Conservation (phyloP, 2,329 filamentous ascomycete genomes). For the Nannizziopsis arthrosporioides region DNA sequence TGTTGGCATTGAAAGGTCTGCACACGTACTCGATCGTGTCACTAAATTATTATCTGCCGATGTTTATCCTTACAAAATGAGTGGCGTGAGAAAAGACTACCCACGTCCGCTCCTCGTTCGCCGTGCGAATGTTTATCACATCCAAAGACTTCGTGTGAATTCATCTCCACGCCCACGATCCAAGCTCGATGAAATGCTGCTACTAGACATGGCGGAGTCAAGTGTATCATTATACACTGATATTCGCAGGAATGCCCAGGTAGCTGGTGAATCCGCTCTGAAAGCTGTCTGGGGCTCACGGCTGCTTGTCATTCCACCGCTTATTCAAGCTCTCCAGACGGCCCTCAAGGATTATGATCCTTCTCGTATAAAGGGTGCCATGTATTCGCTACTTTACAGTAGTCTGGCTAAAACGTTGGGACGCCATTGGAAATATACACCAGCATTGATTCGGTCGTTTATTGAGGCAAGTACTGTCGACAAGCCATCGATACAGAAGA, state of each 20-base stretch:
- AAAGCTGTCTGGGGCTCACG: slow-evolving; percentile 83
- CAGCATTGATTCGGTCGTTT: slow-evolving; percentile 77
- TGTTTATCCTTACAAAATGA: slow-evolving; percentile 86
- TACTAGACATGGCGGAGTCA: slow-evolving; percentile 80
- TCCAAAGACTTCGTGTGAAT: slow-evolving; percentile 89
- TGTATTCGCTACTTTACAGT: slow-evolving; percentile 83
- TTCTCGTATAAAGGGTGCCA: slow-evolving; percentile 83
- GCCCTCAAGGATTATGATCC: slow-evolving; percentile 72
- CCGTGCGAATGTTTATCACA: slow-evolving; percentile 85
- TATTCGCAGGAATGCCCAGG: slow-evolving; percentile 86
- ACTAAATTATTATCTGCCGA: slow-evolving; percentile 75
- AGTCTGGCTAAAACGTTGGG: slow-evolving; percentile 78
- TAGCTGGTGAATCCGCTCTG: slow-evolving; percentile 81
- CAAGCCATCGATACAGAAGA: slow-evolving; percentile 84
- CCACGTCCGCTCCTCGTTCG: slow-evolving; percentile 85
- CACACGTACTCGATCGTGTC: slow-evolving; percentile 81
- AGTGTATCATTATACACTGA: slow-evolving; percentile 88
- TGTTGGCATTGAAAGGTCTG: slow-evolving; percentile 89
- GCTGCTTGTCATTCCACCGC: slow-evolving; percentile 76
- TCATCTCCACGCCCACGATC: slow-evolving; percentile 77
- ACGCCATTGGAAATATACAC: slow-evolving; percentile 89
- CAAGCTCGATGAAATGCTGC: slow-evolving; percentile 71
- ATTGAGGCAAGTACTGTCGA: slow-evolving; percentile 83
- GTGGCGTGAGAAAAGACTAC: slow-evolving; percentile 81
- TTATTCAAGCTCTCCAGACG: slow-evolving; percentile 65